Evolutionary conservation across 169 alveolate genomes (phyloP), one percentile per base, ranked within the genome.

Genomic region (Plasmodium yoelii): DNA sequence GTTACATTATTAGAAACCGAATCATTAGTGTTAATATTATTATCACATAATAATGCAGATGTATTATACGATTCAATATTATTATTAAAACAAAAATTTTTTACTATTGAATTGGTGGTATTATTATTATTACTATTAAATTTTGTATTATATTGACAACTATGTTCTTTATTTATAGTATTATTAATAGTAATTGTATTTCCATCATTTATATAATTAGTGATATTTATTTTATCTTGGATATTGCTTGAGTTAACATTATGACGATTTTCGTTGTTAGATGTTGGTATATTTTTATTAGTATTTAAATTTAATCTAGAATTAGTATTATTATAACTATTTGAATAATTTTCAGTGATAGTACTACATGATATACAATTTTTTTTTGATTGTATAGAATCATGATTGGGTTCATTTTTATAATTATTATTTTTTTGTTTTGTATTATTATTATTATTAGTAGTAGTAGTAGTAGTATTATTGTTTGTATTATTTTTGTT

Each of bases 141-240:
- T 28, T 68, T 68, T n/a, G 77, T 39, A 57, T 68, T 46, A 28
- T 68, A 68, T 4, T 53, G 46, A 68, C 77, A 26, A 10, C n/a
- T 19, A 26, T 65, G 74, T 49, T 65, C 57, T 39, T 42, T 26
- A 42, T 34, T 34, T 18, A 39, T 39, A n/a, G 8, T 13, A 10
- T 19, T n/a, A 24, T 68, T 39, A 12, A 15, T n/a, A 15, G 19
- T 13, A 53, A 55, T 12, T 9, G 56, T 22, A 57, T 22, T 24
- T 3, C 77, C 46, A 13, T 47, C 13, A 42, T 8, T 44, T 53
- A 68, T 15, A 57, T 15, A 51, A 34, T 34, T 34, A 7, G 6
- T 34, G 42, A 34, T 34, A 51, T 51, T 51, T 51, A 12, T 15
- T 13, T 15, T 51, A 15, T 13, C 59, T 13, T 15, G 24, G 3